Evolutionary conservation across 208 protist genomes (phyloP).

Genomic region (Crithidia fasciculata): DNA sequence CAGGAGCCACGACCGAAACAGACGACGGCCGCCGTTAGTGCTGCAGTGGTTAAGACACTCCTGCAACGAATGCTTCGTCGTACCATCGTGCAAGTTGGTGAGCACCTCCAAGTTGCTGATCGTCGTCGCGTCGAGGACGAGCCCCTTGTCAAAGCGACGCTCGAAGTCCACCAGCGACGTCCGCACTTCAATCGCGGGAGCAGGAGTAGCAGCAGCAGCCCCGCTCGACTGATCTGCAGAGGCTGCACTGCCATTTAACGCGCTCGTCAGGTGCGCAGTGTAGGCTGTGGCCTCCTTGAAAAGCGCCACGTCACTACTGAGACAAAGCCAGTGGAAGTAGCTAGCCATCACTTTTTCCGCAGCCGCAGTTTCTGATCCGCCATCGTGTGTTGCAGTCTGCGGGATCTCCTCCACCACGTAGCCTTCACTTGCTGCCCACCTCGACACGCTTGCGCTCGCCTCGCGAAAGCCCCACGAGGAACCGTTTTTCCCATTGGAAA

Average conservation of each 20-base stretch:
- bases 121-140: slow-evolving; percentile 75
- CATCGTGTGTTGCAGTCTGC: background rate
- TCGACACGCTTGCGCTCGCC: slow-evolving; percentile 25
- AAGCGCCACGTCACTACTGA: slow-evolving; percentile 42
- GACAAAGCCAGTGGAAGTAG: slow-evolving; percentile 59
- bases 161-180: slow-evolving; percentile 48
- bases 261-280: slow-evolving; percentile 46
- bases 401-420: slow-evolving; percentile 53
- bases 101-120: slow-evolving; percentile 83
- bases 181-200: background rate
- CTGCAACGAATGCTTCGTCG: slow-evolving; percentile 71
- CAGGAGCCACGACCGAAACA: slow-evolving; percentile 86
- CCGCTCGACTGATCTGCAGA: background rate
- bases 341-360: slow-evolving; percentile 44
- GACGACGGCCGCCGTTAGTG: slow-evolving; percentile 81
- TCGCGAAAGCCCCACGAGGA: background rate
- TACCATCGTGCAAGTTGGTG: slow-evolving; percentile 79
- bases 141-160: slow-evolving; percentile 59
- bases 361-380: background rate
- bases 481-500: background rate
- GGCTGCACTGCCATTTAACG: background rate
- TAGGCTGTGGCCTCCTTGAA: slow-evolving; percentile 55
- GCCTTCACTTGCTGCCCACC: slow-evolving; percentile 71
- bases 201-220: no score
- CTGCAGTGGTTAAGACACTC: slow-evolving; percentile 68